Conservation (phyloP, 768 basidiomycete genomes). For the Pholiota conissans region DNA sequence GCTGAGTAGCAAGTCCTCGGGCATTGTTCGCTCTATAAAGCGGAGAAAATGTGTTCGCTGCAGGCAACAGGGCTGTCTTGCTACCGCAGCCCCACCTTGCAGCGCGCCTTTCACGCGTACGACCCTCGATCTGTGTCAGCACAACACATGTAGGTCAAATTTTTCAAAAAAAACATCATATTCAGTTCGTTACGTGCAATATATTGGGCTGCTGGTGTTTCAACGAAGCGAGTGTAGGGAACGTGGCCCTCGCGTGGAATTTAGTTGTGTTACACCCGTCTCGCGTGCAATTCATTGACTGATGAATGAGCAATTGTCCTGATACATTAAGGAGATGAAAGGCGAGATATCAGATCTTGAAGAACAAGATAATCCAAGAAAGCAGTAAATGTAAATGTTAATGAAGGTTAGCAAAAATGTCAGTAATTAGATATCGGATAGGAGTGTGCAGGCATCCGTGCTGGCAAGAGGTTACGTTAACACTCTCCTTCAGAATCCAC, state of each 20-base stretch:
- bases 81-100: neutral
- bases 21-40: neutral
- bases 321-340: no score
- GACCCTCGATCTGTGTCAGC: neutral
- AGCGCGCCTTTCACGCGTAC: neutral
- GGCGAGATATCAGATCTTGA: no score
- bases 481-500: conserved; percentile 33
- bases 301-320: no score
- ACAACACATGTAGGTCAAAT: no score
- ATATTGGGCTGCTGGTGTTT: neutral
- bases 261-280: neutral
- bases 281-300: neutral
- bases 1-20: neutral
- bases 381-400: no score
- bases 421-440: no score
- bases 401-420: no score
- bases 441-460: neutral
- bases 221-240: neutral
- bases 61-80: neutral
- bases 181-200: neutral
- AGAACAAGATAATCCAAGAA: no score
- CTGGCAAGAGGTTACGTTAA: neutral
- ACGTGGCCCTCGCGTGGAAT: neutral
- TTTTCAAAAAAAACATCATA: neutral
- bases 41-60: neutral